Evolutionary conservation across 352 stramenopile species (phyloP).

Genomic region (Thraustotheca clavata): DNA sequence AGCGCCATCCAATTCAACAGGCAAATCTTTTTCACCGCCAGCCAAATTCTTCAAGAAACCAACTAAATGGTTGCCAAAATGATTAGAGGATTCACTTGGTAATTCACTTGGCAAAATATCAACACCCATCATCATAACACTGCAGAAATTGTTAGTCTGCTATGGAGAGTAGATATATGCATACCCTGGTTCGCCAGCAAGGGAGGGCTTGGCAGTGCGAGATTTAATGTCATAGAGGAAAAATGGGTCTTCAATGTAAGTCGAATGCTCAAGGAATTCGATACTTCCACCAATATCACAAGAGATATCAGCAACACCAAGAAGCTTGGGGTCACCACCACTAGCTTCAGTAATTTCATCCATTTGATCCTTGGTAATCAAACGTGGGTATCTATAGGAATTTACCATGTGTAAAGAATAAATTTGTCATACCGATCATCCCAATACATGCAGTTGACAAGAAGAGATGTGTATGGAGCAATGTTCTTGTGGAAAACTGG

Average conservation of each 20-base stretch:
- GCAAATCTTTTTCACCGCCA: slow-evolving; percentile 43
- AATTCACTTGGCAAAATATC: slow-evolving; percentile 95
- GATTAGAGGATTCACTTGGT: slow-evolving; percentile 87
- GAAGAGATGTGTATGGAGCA: slow-evolving; percentile 84
- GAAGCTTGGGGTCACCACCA: slow-evolving; percentile 68
- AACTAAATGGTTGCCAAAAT: slow-evolving; percentile 92
- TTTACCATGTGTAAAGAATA: no score
- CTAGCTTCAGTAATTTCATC: slow-evolving; percentile 41
- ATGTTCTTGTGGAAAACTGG: slow-evolving; percentile 86
- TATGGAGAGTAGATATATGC: background rate
- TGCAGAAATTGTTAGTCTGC: slow-evolving; percentile 23
- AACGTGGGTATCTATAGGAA: slow-evolving; percentile 58
- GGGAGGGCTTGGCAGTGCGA: slow-evolving; percentile 58
- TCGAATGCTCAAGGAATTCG: slow-evolving; percentile 90
- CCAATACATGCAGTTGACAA: slow-evolving; percentile 97
- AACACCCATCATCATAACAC: slow-evolving; percentile 91
- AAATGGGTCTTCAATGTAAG: slow-evolving; percentile 92
- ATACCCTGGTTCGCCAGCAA: slow-evolving; percentile 35
- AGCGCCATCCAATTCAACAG: slow-evolving; percentile 76
- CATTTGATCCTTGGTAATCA: slow-evolving; percentile 89
- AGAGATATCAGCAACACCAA: slow-evolving; percentile 92
- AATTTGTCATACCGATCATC: slow-evolving; percentile 60
- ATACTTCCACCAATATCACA: slow-evolving; percentile 92
- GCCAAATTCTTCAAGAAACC: slow-evolving; percentile 67
- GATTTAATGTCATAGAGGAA: slow-evolving; percentile 82